A percentile compares a stretch with the other conserved stretches of the same genome.
These are phyloP conservation scores for Emmonsiellopsis sp. DNA, from an alignment of 2,329 filamentous ascomycete species.

Conservation along the genomic window DNA sequence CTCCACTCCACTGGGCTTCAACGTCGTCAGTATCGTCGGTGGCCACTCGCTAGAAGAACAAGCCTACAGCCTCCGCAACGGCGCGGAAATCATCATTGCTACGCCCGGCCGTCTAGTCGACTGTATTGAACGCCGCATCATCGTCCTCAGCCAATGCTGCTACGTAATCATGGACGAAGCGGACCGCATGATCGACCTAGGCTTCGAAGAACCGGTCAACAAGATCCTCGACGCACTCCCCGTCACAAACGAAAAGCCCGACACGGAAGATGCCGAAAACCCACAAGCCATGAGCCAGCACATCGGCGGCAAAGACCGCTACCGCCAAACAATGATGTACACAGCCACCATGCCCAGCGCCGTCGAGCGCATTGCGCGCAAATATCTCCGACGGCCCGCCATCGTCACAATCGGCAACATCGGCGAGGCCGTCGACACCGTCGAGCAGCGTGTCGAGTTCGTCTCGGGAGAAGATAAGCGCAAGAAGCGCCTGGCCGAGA, in stretches of 20 bases:
- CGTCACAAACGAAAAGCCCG: constrained; percentile 87
- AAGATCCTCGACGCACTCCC: constrained; percentile 94
- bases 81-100: constrained; percentile 96
- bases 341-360: constrained; percentile 93
- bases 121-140: constrained; percentile 84
- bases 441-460: constrained; percentile 94
- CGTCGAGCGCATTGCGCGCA: constrained; percentile 92
- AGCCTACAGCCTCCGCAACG: constrained; percentile 77
- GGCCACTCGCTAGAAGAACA: constrained; percentile 93
- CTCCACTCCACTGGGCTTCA: constrained; percentile 80
- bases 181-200: constrained; percentile 96
- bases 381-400: constrained; percentile 86
- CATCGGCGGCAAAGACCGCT: constrained; percentile 65
- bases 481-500: constrained; percentile 91
- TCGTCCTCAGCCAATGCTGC: constrained; percentile 92
- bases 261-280: constrained; percentile 85
- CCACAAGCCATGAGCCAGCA: constrained; percentile 72
- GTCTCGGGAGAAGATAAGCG: constrained; percentile 84
- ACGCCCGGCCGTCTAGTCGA: constrained; percentile 94
- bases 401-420: constrained; percentile 91
- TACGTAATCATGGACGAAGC: constrained; percentile 99
- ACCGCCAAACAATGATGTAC: constrained; percentile 99
- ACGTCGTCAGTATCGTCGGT: constrained; percentile 94
- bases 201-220: constrained; percentile 95
- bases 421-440: constrained; percentile 92